These are phyloP conservation scores for Vigna mungo DNA, from an alignment of 306 rosid species.

Conservation along the genomic window DNA sequence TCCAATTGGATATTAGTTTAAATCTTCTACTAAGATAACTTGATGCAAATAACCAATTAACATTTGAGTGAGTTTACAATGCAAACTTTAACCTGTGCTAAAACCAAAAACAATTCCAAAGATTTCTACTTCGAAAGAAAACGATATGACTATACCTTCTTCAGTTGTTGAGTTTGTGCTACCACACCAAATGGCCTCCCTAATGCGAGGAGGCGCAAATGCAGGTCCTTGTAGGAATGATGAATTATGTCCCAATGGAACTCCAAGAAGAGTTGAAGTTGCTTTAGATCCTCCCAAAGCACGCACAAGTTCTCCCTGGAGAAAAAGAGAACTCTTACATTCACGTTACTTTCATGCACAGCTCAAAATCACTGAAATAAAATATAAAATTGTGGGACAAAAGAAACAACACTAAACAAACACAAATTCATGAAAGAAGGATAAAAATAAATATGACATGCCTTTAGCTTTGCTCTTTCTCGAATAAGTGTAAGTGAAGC, in stretches of 20 bases:
- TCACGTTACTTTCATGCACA: constrained; percentile 23
- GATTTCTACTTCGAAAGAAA: constrained; percentile 2
- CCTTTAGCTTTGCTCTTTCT: constrained; percentile 96
- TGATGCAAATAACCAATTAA: background rate
- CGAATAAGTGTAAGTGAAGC: constrained; percentile 97
- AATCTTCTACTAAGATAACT: background rate
- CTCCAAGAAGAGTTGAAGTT: constrained; percentile 88
- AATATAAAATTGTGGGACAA: background rate
- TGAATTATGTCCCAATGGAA: constrained; percentile 96
- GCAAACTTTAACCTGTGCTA: background rate
- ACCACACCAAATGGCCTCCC: constrained; percentile 99
- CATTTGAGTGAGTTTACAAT: constrained; percentile 18
- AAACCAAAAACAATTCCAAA: background rate
- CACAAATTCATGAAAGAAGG: background rate
- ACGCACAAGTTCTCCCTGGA: constrained; percentile 90
- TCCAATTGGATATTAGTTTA: background rate
- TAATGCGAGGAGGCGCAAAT: constrained; percentile 93
- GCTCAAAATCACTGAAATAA: constrained; percentile 22
- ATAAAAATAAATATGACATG: constrained; percentile 27
- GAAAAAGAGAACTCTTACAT: constrained; percentile 29
- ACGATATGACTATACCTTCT: constrained; percentile 65
- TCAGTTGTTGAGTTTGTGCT: constrained; percentile 93
- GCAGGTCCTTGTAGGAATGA: constrained; percentile 99
- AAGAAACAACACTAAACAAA: background rate
- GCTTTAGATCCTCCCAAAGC: constrained; percentile 88